A percentile compares a stretch with the other conserved stretches of the same genome.
phyloP scores from a whole-genome alignment of 2,329 filamentous ascomycete genomes.

The Colletotrichum orchidophilum region DNA sequence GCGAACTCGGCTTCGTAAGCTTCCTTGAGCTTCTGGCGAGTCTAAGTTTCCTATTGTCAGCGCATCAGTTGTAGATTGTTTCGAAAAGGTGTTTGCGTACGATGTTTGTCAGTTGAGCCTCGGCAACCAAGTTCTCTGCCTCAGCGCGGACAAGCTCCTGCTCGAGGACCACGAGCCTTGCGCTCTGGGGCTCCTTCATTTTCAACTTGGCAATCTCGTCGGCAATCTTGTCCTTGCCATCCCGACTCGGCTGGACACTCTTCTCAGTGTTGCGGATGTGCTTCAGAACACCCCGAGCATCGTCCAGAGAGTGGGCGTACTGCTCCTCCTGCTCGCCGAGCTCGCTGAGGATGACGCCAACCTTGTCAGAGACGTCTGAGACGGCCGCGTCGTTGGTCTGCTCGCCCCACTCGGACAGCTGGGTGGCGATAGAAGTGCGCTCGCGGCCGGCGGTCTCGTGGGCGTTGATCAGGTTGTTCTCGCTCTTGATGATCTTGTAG shows the following conservation, averaged over 20 bases:
- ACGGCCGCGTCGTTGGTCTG: slow-evolving; percentile 87
- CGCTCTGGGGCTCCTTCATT: slow-evolving; percentile 88
- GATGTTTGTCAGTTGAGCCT: slow-evolving; percentile 95
- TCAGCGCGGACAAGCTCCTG: slow-evolving; percentile 97
- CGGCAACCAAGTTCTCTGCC: slow-evolving; percentile 94
- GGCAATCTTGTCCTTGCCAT: slow-evolving; percentile 85
- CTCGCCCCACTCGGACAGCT: slow-evolving; percentile 97
- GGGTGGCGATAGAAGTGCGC: slow-evolving; percentile 83
- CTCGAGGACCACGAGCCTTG: slow-evolving; percentile 84
- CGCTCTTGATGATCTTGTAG: slow-evolving; percentile 92
- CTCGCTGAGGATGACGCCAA: slow-evolving; percentile 91
- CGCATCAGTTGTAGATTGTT: not conserved
- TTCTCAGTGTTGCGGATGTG: slow-evolving; percentile 94
- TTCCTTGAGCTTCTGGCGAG: slow-evolving; percentile 94
- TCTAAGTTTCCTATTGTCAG: slow-evolving; percentile 61
- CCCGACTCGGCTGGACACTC: slow-evolving; percentile 91
- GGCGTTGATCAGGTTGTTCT: slow-evolving; percentile 86
- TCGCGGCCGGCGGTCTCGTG: slow-evolving; percentile 88
- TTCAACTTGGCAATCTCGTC: slow-evolving; percentile 95
- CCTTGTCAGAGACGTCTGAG: slow-evolving; percentile 92
- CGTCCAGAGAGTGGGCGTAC: slow-evolving; percentile 88
- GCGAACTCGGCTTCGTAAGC: slow-evolving; percentile 89
- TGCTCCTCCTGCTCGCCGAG: slow-evolving; percentile 92
- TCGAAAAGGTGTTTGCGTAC: slow-evolving; percentile 61
- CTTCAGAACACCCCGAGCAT: slow-evolving; percentile 85